These are phyloP conservation scores for Cyclanthera cordifolia DNA, from an alignment of 306 rosid genomes.

Conservation along the genomic window DNA sequence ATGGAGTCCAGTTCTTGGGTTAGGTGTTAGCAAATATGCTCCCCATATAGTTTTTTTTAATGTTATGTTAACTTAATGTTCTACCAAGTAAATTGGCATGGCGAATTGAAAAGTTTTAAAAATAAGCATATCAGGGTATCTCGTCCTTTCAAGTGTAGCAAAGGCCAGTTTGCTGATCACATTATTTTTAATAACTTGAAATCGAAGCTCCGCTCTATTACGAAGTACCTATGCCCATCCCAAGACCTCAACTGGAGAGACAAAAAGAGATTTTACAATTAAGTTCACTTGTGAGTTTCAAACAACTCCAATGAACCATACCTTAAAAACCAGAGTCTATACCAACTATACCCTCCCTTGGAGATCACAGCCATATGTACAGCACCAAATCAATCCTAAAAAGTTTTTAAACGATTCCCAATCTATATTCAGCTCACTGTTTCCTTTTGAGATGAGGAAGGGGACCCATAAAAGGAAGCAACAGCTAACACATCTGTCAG, in stretches of 20 bases:
- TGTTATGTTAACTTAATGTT: neutral
- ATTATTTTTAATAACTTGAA: neutral
- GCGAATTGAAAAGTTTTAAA: neutral
- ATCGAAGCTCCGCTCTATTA: too few species aligned
- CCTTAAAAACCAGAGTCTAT: too few species aligned
- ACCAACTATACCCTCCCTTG: too few species aligned
- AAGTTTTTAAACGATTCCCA: neutral
- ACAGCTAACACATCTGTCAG: constrained; percentile 10
- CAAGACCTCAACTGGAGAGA: too few species aligned
- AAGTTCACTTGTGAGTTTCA: too few species aligned
- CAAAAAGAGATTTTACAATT: too few species aligned
- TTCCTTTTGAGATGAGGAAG: neutral
- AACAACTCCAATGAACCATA: too few species aligned
- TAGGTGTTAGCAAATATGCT: constrained; percentile 22
- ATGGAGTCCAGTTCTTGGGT: constrained; percentile 41
- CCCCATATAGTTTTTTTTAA: neutral
- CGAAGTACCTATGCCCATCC: too few species aligned
- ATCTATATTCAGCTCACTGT: neutral
- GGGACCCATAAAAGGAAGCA: neutral
- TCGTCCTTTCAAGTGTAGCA: neutral
- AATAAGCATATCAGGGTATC: neutral
- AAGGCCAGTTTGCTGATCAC: neutral
- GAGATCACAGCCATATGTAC: too few species aligned
- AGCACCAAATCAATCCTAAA: neutral
- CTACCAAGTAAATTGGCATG: constrained; percentile 4